These are phyloP conservation scores for Pichia sp. DNA, from an alignment of 1,139 yeast species.

Conservation along the genomic window DNA sequence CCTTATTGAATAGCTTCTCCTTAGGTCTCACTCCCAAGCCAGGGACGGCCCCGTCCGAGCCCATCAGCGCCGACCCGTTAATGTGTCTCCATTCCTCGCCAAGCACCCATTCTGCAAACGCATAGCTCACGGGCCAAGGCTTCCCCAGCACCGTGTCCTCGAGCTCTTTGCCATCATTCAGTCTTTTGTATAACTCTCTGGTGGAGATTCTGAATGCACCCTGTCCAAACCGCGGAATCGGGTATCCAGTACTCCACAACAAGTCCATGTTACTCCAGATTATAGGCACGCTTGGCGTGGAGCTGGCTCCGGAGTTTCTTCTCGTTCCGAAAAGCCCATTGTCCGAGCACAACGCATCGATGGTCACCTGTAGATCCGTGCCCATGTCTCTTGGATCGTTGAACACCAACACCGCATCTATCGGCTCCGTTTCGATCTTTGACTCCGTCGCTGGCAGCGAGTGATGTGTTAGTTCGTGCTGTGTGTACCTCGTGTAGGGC, in stretches of 20 bases:
- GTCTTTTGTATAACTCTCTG: constrained; percentile 59
- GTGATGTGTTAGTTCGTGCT: constrained; percentile 41
- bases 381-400: constrained; percentile 93
- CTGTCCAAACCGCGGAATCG: constrained; percentile 82
- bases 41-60: constrained; percentile 32
- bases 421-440: constrained; percentile 33
- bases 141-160: constrained; percentile 74
- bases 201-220: constrained; percentile 75
- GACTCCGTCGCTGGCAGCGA: constrained; percentile 21
- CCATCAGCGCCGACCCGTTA: constrained; percentile 22
- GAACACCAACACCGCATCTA: constrained; percentile 81
- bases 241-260: constrained; percentile 84
- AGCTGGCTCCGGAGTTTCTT: constrained; percentile 30
- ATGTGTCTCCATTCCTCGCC: constrained; percentile 47
- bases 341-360: constrained; percentile 65
- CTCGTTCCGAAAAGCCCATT: constrained; percentile 64
- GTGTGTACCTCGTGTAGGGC: constrained; percentile 63
- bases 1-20: constrained; percentile 44
- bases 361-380: constrained; percentile 73
- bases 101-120: constrained; percentile 71
- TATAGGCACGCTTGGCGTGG: constrained; percentile 69
- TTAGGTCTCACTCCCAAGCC: constrained; percentile 35
- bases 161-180: constrained; percentile 45
- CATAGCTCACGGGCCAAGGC: constrained; percentile 75
- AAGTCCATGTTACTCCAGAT: constrained; percentile 84